These are phyloP conservation scores for Solanum virginianum DNA, from an alignment of 257 asterid species.

Conservation along the genomic window DNA sequence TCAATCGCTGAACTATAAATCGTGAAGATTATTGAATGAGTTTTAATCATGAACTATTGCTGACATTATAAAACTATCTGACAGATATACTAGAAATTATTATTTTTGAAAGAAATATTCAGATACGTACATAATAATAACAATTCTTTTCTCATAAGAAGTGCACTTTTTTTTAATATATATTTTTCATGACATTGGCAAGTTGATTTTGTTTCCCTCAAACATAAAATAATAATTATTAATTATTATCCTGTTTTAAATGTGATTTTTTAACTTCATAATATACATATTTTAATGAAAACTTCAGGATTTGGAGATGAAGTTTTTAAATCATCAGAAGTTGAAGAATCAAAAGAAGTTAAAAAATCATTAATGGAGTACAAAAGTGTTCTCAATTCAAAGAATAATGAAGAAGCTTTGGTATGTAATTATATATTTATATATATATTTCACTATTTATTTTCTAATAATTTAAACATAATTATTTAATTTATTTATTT, in stretches of 20 bases:
- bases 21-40: neutral
- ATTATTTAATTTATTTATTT: neutral
- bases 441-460: neutral
- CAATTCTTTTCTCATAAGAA: too few species aligned
- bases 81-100: too few species aligned
- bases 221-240: neutral
- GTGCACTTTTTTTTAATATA: too few species aligned
- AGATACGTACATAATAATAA: too few species aligned
- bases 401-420: conserved; percentile 50
- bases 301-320: conserved; percentile 39
- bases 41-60: neutral
- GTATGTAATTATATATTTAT: conserved; percentile 17
- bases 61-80: too few species aligned
- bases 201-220: neutral
- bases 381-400: conserved; percentile 47
- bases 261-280: neutral
- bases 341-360: neutral
- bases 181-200: too few species aligned
- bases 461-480: neutral
- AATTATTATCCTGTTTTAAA: neutral
- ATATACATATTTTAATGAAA: neutral
- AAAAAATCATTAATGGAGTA: conserved; percentile 16
- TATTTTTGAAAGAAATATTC: too few species aligned
- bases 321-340: conserved; percentile 16
- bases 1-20: neutral